These are phyloP conservation scores for Kingdonia uniflora DNA, from an alignment of 164 flowering plant species.

Conservation along the genomic window DNA sequence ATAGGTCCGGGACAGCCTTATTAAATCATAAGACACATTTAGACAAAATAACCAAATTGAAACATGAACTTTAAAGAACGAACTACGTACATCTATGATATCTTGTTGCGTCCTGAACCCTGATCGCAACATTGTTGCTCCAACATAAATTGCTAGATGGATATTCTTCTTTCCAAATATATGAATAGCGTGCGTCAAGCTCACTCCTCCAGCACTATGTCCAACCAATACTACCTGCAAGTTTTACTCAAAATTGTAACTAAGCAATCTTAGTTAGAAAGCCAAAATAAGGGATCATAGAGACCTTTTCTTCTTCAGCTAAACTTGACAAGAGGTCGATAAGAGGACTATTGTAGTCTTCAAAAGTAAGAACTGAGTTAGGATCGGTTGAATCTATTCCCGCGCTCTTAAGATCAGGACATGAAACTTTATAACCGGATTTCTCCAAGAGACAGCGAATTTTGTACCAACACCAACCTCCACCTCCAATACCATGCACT, in stretches of 20 bases:
- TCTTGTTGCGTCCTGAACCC: slow-evolving; percentile 48
- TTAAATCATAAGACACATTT: not conserved
- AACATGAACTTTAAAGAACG: not conserved
- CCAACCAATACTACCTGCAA: slow-evolving; percentile 76
- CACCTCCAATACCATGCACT: slow-evolving; percentile 63
- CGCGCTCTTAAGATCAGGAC: slow-evolving; percentile 55
- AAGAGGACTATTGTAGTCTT: slow-evolving; percentile 63
- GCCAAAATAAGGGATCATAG: not conserved
- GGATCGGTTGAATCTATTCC: slow-evolving; percentile 43
- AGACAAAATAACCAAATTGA: not conserved
- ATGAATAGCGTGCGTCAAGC: slow-evolving; percentile 48
- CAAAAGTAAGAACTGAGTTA: slow-evolving; percentile 32
- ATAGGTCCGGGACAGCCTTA: slow-evolving; percentile 54
- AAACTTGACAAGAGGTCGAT: slow-evolving; percentile 40
- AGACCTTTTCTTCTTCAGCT: slow-evolving; percentile 46
- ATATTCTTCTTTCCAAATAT: slow-evolving; percentile 48
- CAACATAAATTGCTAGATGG: slow-evolving; percentile 48
- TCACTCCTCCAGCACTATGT: slow-evolving; percentile 91
- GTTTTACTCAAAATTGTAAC: not conserved
- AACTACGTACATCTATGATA: slow-evolving; percentile 39
- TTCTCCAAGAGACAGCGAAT: slow-evolving; percentile 48
- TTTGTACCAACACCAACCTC: slow-evolving; percentile 95
- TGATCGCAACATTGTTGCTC: slow-evolving; percentile 63
- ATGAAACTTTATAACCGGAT: slow-evolving; percentile 53
- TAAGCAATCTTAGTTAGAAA: not conserved